Base-by-base conservation (phyloP, 768 basidiomycete species). In the Termitomyces titanicus region DNA sequence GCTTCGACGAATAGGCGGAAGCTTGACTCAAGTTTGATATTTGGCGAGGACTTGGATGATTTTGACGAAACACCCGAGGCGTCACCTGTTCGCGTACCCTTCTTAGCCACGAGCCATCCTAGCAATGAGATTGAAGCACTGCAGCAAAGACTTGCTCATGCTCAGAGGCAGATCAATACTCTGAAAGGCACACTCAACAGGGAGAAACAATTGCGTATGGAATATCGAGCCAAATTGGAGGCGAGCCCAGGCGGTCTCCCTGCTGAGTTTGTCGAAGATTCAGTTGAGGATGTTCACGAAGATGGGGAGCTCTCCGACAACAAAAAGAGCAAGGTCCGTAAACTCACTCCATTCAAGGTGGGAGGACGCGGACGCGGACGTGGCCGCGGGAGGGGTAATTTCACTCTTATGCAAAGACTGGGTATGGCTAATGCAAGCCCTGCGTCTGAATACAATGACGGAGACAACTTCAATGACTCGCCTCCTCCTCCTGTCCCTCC, bases 131-230 rank as follows among this genome's bases (percentile, higher is more conserved):
- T 92, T 38, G 92, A 94, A 63, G 82, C 85, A 0, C 72, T 94
- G 13, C 86, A 92, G 56, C 87, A 92, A 64, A 79, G 86, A 25
- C 77, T 94, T 34, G 88, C 90, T 11, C 92, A 94, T 68, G 89
- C 93, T 4, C 91, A 94, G 68, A 77, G 92, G 56, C 92, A 92
- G 64, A 86, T 94, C 64, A 80, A 77, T 58, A 92, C 92, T 15
- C 81, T 94, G 57, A 89, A 91, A 64, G 82, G 86, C 46, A 85
- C 86, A 0, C 68, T 94, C 50, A 83, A 84, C 64, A 79, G 92
- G 55, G 93, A 94, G 79, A 94, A 92, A 72, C 87, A 91, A 73
- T 73, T 85, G 53, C 82, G 87, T 33, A 81, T 92, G 66, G 86
- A 87, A 51, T 82, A 83, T 55, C 75, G 73, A 64, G 74, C 84